Evolutionary conservation across 1,284 basidiomycete species (phyloP).

Genomic region (Phaffia rhodozyma): DNA sequence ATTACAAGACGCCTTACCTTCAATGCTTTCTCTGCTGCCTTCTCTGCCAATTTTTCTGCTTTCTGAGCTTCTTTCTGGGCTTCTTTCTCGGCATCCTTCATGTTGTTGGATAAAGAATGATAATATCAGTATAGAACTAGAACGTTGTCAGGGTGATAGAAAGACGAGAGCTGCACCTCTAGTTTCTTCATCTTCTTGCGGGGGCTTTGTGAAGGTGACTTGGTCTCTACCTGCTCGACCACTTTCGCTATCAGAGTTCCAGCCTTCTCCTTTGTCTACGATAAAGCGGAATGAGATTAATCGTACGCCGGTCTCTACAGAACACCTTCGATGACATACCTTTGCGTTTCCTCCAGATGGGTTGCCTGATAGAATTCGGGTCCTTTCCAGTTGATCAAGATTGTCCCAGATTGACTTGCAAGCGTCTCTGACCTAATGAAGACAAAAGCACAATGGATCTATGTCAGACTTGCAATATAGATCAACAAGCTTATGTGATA

Average conservation of each 20-base stretch:
- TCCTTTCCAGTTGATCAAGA: slow-evolving; percentile 8
- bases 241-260: too few relatives aligned
- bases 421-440: slow-evolving; percentile 21
- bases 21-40: slow-evolving; percentile 40
- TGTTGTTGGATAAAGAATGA: not conserved
- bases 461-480: not conserved
- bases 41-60: slow-evolving; percentile 29
- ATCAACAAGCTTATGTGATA: not conserved
- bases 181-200: slow-evolving; percentile 8
- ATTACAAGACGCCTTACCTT: slow-evolving; percentile 40
- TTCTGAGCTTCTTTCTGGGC: slow-evolving; percentile 23
- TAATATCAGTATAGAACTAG: not conserved
- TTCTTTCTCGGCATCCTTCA: not conserved
- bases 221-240: not conserved
- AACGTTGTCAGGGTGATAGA: not conserved
- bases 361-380: too few relatives aligned
- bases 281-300: too few relatives aligned
- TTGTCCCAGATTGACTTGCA: slow-evolving; percentile 20
- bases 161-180: not conserved
- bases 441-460: slow-evolving; percentile 7
- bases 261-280: too few relatives aligned
- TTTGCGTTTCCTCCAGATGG: too few relatives aligned
- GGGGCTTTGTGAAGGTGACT: not conserved
- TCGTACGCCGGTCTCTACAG: too few relatives aligned
- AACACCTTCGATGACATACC: too few relatives aligned